A percentile compares a stretch with the other conserved stretches of the same genome.
Evolutionary conservation across 331 rosid genomes (phyloP).

Genomic region (Pyracantha coccinea): DNA sequence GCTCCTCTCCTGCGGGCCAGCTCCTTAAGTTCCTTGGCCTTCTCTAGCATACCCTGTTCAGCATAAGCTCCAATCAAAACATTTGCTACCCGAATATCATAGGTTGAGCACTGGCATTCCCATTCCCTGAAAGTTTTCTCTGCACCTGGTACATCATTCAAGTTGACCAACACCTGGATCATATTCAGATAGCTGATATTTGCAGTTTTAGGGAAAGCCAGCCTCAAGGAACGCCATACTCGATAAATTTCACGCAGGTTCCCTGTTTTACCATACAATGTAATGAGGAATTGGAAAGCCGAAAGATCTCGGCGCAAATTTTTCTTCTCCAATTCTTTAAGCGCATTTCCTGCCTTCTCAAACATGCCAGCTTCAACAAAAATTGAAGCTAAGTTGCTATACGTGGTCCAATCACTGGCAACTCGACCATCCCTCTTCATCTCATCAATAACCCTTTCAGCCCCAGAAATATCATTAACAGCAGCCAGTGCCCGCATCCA

Average conservation of each 20-base stretch:
- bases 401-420: conserved; percentile 76
- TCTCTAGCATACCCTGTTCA: conserved; percentile 48
- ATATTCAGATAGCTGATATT: conserved; percentile 81
- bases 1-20: conserved; percentile 64
- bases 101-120: conserved; percentile 50
- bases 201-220: conserved; percentile 76
- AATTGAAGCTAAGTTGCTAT: conserved; percentile 83
- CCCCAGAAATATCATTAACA: conserved; percentile 59
- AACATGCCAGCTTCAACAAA: conserved; percentile 54
- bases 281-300: conserved; percentile 78
- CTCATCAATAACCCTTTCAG: conserved; percentile 80
- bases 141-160: conserved; percentile 87
- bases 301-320: conserved; percentile 45
- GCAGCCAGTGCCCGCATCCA: conserved; percentile 94
- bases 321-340: conserved; percentile 80
- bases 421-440: conserved; percentile 81
- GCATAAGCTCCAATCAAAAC: conserved; percentile 57
- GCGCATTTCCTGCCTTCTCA: conserved; percentile 68
- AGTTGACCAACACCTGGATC: conserved; percentile 63
- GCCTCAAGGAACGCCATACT: conserved; percentile 85
- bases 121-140: conserved; percentile 82
- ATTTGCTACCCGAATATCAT: conserved; percentile 79
- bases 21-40: conserved; percentile 65
- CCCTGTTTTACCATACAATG: conserved; percentile 65
- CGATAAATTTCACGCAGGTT: conserved; percentile 62